phyloP scores from a whole-genome alignment of 1,139 yeast species.

The Hansenula lynferdii region DNA sequence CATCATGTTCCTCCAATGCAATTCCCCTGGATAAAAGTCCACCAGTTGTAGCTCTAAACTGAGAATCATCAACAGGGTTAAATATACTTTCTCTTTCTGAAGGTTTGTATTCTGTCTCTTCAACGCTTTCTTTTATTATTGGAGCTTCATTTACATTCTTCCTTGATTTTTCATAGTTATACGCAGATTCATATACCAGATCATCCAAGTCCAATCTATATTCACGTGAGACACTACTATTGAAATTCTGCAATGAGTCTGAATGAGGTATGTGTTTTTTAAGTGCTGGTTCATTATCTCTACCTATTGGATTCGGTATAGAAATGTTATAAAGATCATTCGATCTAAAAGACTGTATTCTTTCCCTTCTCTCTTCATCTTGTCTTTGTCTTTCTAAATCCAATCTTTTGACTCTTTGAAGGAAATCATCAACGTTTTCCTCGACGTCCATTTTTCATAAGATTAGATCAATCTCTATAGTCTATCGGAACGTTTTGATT shows the following conservation, averaged over 20 bases:
- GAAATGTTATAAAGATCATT: slow-evolving; percentile 2
- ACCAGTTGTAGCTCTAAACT: background rate
- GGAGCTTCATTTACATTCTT: too few relatives aligned
- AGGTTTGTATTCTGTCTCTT: background rate
- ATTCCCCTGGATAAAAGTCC: background rate
- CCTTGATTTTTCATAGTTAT: slow-evolving; percentile 29
- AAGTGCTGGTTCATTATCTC: slow-evolving; percentile 1
- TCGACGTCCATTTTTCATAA: slow-evolving; percentile 10
- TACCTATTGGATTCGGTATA: slow-evolving; percentile 9
- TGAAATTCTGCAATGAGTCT: slow-evolving; percentile 13
- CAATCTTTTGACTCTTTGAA: slow-evolving; percentile 26
- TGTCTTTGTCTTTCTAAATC: slow-evolving; percentile 20
- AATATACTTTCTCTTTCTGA: slow-evolving; percentile 1
- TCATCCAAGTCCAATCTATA: slow-evolving; percentile 18
- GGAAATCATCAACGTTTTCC: slow-evolving; percentile 26
- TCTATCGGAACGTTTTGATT: too few relatives aligned
- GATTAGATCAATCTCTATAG: too few relatives aligned
- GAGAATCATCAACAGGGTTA: background rate
- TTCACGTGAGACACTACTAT: slow-evolving; percentile 11
- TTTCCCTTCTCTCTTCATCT: slow-evolving; percentile 8
- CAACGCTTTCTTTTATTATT: too few relatives aligned
- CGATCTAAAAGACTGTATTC: background rate
- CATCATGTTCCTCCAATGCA: background rate
- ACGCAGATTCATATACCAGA: slow-evolving; percentile 30
- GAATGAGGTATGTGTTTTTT: slow-evolving; percentile 7